These are phyloP conservation scores for Plasmopara halstedii DNA, from an alignment of 352 stramenopile species.

Conservation along the genomic window DNA sequence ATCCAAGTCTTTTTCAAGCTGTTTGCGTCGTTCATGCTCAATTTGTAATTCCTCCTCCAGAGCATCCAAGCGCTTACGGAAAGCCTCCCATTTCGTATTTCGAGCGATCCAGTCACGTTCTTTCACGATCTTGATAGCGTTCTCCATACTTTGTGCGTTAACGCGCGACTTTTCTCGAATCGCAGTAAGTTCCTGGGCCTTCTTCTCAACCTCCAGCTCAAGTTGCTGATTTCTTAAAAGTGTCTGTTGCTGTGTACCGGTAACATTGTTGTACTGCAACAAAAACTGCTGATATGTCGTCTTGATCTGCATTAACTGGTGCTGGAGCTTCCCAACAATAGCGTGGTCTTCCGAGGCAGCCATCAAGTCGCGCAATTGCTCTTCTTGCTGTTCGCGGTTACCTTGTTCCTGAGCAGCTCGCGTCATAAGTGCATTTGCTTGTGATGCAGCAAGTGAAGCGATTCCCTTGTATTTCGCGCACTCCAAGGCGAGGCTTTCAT, in stretches of 20 bases:
- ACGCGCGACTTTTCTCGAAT: slow-evolving; percentile 29
- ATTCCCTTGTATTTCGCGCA: slow-evolving; percentile 60
- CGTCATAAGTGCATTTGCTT: slow-evolving; percentile 49
- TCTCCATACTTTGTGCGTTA: slow-evolving; percentile 37
- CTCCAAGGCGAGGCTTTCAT: slow-evolving; percentile 52
- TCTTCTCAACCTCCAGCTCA: slow-evolving; percentile 46
- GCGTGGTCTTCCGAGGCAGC: slow-evolving; percentile 82
- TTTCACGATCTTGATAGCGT: slow-evolving; percentile 38
- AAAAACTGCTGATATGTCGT: slow-evolving; percentile 76
- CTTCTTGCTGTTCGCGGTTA: slow-evolving; percentile 48
- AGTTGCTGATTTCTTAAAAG: slow-evolving; percentile 48
- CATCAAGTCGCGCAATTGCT: slow-evolving; percentile 65
- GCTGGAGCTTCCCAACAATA: slow-evolving; percentile 85
- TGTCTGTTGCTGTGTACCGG: slow-evolving; percentile 43
- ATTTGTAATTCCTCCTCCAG: slow-evolving; percentile 54
- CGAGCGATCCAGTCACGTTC: slow-evolving; percentile 50
- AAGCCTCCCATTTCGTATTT: slow-evolving; percentile 61
- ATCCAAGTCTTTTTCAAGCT: slow-evolving; percentile 58
- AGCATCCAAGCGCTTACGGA: slow-evolving; percentile 58
- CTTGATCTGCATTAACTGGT: slow-evolving; percentile 87
- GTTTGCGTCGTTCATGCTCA: slow-evolving; percentile 45
- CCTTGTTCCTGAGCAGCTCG: slow-evolving; percentile 31
- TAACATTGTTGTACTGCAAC: slow-evolving; percentile 49
- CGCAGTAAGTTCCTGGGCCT: slow-evolving; percentile 25
- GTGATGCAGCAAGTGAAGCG: slow-evolving; percentile 47